Base-by-base conservation (phyloP, 768 basidiomycete species). In the Trametes cubensis region DNA sequence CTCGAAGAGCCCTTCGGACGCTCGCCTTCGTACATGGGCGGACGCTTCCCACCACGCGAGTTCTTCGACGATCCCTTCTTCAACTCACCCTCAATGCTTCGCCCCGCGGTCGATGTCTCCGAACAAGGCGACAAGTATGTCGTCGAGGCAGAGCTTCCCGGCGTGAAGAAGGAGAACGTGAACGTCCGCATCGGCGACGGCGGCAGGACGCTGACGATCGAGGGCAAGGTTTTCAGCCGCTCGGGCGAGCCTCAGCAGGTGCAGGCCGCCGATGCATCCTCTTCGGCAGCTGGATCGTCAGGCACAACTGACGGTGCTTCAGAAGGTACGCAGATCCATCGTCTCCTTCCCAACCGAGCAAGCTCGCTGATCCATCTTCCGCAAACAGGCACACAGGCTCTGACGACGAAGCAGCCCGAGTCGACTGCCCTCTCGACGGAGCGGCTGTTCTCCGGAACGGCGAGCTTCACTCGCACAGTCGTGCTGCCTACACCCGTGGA, bases 121-220 rank as follows among this genome's bases (percentile, higher is more conserved):
- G 90, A 93, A 65, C 81, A 86, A 60, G 84, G 81, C 1, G 79
- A 85, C 71, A 77, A 79, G 42, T 92, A 88, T 66, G 63, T 90
- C 54, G 76, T 93, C 44, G 87, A 92, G 68, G 89, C 89, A 1
- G 91, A 93, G 68, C 69, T 93, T 26, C 91, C 90, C 21, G 90
- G 90, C 0, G 84, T 92, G 26, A 86, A 84, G 72, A 90, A 87
- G 77, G 89, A 92, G 66, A 85, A 91, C 67, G 70, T 92, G 10
- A 82, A 89, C 58, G 81, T 92, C 53, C 80, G 84, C 8, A 78
- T 92, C 60, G 88, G 88, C 10, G 86, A 90, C 58, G 83, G 81
- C 17, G 90, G 89, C 2, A 80, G 83, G 58, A 89, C 84, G 63
- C 70, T 92, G 59, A 90, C 85, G 4, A 90, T 93, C 58, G 84